Evolutionary conservation across 78 protist species (phyloP), one percentile per base, ranked within the genome.

Genomic region (Pigoraptor vietnamica): DNA sequence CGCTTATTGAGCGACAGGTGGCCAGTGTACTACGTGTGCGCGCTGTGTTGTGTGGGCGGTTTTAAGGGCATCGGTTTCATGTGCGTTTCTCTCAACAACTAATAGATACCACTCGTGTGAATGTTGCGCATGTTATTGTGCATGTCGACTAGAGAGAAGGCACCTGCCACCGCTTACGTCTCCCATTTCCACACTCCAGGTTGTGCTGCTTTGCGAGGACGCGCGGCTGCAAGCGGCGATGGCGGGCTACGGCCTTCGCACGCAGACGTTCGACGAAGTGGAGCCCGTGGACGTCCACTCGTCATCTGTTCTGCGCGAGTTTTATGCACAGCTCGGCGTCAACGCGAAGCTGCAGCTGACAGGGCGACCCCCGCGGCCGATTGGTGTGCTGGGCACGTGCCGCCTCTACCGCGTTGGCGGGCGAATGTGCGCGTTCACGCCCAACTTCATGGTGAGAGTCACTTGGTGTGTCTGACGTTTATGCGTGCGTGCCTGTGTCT

Each of bases 51-150:
- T n/a, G n/a, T n/a, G n/a, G n/a, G n/a, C n/a, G n/a, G n/a, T n/a
- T n/a, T n/a, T n/a, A n/a, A n/a, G n/a, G n/a, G n/a, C n/a, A n/a
- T n/a, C n/a, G n/a, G n/a, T n/a, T n/a, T n/a, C n/a, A n/a, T n/a
- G n/a, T n/a, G n/a, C n/a, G n/a, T n/a, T n/a, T n/a, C n/a, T n/a
- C n/a, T n/a, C n/a, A n/a, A n/a, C n/a, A n/a, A n/a, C n/a, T n/a
- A n/a, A n/a, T n/a, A n/a, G n/a, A n/a, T n/a, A n/a, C n/a, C n/a
- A n/a, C n/a, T n/a, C n/a, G n/a, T n/a, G n/a, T n/a, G n/a, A n/a
- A n/a, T n/a, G 92, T 81, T 29, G 92, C 67, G 39, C 92, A 90
- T 14, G 87, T 90, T 29, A 37, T 36, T 82, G 36, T 90, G 48
- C 39, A 56, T 14, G n/a, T n/a, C n/a, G n/a, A n/a, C n/a, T n/a